A percentile compares a stretch with the other conserved stretches of the same genome.
These are phyloP conservation scores for Vigna mungo DNA, from an alignment of 306 rosid species.

Conservation along the genomic window DNA sequence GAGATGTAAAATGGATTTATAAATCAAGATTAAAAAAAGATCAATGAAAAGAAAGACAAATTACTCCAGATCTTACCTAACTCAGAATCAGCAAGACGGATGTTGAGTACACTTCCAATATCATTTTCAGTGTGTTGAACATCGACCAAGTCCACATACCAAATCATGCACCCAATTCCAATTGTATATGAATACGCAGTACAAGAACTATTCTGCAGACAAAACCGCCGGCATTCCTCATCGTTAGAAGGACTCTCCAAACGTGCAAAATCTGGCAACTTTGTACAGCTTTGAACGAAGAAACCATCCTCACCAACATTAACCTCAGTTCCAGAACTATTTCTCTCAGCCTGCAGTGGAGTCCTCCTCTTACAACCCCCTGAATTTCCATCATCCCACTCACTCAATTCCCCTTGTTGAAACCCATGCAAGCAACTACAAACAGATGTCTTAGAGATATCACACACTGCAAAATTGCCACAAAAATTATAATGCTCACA, in stretches of 20 bases:
- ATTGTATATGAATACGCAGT: slow-evolving; percentile 55
- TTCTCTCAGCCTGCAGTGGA: slow-evolving; percentile 50
- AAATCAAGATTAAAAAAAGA: neutral
- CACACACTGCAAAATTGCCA: slow-evolving; percentile 64
- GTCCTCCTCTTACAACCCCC: slow-evolving; percentile 64
- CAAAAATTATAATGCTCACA: slow-evolving; percentile 69
- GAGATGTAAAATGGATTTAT: neutral
- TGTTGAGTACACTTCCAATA: slow-evolving; percentile 48
- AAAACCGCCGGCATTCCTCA: slow-evolving; percentile 44
- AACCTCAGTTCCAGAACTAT: slow-evolving; percentile 31
- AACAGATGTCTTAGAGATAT: neutral
- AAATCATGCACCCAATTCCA: slow-evolving; percentile 68
- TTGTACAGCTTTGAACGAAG: slow-evolving; percentile 13
- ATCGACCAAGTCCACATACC: slow-evolving; percentile 58
- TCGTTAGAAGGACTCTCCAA: neutral
- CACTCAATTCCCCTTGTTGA: slow-evolving; percentile 31
- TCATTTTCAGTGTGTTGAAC: slow-evolving; percentile 37
- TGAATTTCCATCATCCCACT: slow-evolving; percentile 50
- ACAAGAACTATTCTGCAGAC: slow-evolving; percentile 56
- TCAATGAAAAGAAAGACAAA: neutral
- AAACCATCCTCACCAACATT: slow-evolving; percentile 63
- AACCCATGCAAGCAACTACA: slow-evolving; percentile 64
- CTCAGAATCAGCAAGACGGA: slow-evolving; percentile 65
- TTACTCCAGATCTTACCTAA: slow-evolving; percentile 36
- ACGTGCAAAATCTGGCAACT: slow-evolving; percentile 68